These are phyloP conservation scores for Dryas drummondii DNA, from an alignment of 306 rosid genomes.

Conservation along the genomic window DNA sequence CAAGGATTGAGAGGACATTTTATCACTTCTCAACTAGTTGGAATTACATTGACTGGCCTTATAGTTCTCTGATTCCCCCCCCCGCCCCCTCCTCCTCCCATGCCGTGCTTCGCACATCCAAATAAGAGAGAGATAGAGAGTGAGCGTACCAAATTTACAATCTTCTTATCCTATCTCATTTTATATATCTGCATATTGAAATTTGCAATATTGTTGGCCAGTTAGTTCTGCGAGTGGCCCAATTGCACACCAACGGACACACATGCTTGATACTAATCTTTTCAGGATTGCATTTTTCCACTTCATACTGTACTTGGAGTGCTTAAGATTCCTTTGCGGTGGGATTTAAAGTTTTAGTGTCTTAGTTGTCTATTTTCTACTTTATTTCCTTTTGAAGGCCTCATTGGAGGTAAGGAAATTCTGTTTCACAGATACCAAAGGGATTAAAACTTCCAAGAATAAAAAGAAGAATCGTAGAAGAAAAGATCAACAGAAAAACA, in stretches of 20 bases:
- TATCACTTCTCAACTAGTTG: not conserved
- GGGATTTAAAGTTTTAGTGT: slow-evolving; percentile 12
- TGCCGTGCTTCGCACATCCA: too few relatives aligned
- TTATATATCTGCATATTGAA: not conserved
- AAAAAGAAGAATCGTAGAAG: slow-evolving; percentile 83
- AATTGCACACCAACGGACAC: not conserved
- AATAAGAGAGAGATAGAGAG: too few relatives aligned
- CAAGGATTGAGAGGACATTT: not conserved
- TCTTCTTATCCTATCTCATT: not conserved
- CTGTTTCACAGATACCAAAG: slow-evolving; percentile 56
- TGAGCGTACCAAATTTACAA: not conserved
- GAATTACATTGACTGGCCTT: not conserved
- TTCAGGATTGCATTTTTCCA: not conserved
- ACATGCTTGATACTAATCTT: not conserved
- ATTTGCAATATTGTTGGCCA: too few relatives aligned
- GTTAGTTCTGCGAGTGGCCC: not conserved
- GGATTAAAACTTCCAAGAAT: slow-evolving; percentile 52
- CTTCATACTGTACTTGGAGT: not conserved
- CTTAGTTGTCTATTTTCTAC: slow-evolving; percentile 17
- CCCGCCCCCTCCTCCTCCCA: too few relatives aligned
- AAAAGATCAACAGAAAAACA: slow-evolving; percentile 60
- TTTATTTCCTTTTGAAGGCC: slow-evolving; percentile 24
- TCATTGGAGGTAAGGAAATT: slow-evolving; percentile 23
- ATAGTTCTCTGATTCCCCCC: not conserved
- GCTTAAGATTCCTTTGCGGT: slow-evolving; percentile 1